These are phyloP conservation scores for Graphilbum sp. DNA, from an alignment of 2,329 filamentous ascomycete genomes.

Conservation along the genomic window DNA sequence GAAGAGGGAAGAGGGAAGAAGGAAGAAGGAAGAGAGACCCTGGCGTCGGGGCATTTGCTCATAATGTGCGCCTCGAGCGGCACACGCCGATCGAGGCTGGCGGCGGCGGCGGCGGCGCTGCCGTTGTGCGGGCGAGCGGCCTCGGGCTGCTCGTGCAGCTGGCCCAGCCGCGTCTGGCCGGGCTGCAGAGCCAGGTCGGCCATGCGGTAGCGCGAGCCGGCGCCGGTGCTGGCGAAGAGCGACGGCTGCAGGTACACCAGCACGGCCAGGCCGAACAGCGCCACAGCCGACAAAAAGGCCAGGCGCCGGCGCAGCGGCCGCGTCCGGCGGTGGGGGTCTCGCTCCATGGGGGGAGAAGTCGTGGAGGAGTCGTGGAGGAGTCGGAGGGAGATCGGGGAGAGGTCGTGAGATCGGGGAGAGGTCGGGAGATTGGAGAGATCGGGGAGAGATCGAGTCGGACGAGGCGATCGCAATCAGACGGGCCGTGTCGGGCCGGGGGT, in stretches of 20 bases:
- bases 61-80: constrained; percentile 91
- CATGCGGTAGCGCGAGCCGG: not conserved
- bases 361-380: too few relatives aligned
- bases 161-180: constrained; percentile 1
- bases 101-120: too few relatives aligned
- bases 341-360: too few relatives aligned
- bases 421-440: too few relatives aligned
- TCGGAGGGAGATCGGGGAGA: too few relatives aligned
- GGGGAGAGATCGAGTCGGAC: too few relatives aligned
- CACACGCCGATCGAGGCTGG: constrained; percentile 27
- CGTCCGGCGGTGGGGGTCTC: not conserved
- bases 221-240: not conserved
- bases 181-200: not conserved
- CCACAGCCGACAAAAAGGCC: constrained; percentile 2
- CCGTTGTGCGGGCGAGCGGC: not conserved
- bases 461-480: too few relatives aligned
- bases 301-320: too few relatives aligned
- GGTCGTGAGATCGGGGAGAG: too few relatives aligned
- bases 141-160: not conserved
- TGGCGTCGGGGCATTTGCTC: constrained; percentile 89
- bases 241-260: constrained; percentile 4
- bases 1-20: too few relatives aligned
- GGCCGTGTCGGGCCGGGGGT: too few relatives aligned
- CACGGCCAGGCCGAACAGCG: constrained; percentile 4
- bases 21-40: too few relatives aligned